phyloP scores from a whole-genome alignment of 2,329 filamentous ascomycete genomes.

The Akanthomyces muscarius region DNA sequence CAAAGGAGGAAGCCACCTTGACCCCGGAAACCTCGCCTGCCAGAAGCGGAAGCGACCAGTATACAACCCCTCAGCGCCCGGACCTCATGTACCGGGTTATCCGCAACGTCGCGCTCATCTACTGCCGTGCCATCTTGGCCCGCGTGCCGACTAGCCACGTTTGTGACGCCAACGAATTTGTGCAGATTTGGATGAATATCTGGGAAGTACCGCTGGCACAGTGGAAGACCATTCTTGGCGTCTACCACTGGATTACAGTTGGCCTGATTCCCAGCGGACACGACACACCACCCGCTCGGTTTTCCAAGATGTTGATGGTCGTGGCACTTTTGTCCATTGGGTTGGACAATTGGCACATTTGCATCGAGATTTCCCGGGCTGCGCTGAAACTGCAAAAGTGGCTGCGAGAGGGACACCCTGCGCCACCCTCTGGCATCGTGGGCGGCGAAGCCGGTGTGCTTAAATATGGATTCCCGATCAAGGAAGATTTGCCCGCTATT shows the following conservation, averaged over 20 bases:
- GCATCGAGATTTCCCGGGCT: slow-evolving; percentile 33
- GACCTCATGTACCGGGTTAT: slow-evolving; percentile 47
- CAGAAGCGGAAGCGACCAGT: slow-evolving; percentile 19
- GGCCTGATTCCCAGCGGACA: slow-evolving; percentile 39
- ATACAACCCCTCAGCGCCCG: slow-evolving; percentile 22
- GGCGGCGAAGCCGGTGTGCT: slow-evolving; percentile 16
- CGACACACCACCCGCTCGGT: slow-evolving; percentile 37
- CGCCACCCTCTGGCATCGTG: neutral
- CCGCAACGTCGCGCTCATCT: slow-evolving; percentile 44
- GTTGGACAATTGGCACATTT: slow-evolving; percentile 47
- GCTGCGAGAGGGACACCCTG: slow-evolving; percentile 30
- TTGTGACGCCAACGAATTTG: slow-evolving; percentile 37
- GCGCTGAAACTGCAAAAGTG: slow-evolving; percentile 40
- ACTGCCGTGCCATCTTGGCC: slow-evolving; percentile 42
- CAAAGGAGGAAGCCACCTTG: slow-evolving; percentile 4
- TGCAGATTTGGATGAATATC: slow-evolving; percentile 42
- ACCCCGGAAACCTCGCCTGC: slow-evolving; percentile 11
- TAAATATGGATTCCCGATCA: slow-evolving; percentile 15
- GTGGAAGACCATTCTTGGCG: slow-evolving; percentile 45
- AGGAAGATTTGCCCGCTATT: slow-evolving; percentile 14
- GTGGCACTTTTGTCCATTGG: slow-evolving; percentile 42
- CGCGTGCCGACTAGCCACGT: slow-evolving; percentile 40
- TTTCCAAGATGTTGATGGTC: slow-evolving; percentile 44
- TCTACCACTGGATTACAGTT: slow-evolving; percentile 47
- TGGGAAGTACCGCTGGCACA: slow-evolving; percentile 44